These are phyloP conservation scores for Ophiostoma australiae DNA, from an alignment of 2,329 filamentous ascomycete species.

Conservation along the genomic window DNA sequence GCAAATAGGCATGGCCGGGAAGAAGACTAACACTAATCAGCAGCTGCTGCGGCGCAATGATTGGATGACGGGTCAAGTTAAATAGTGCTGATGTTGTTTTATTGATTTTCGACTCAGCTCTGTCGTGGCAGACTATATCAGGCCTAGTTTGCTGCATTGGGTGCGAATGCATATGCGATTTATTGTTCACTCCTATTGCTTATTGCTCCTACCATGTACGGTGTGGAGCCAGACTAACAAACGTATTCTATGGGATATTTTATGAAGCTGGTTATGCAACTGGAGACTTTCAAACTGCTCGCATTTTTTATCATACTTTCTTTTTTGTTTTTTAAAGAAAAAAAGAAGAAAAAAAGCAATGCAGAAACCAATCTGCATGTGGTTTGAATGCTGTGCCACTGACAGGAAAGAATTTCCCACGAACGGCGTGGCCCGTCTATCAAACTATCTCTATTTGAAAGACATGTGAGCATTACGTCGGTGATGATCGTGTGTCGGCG, in stretches of 20 bases:
- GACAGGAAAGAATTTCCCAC: background rate
- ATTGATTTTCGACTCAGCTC: slow-evolving; percentile 22
- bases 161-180: background rate
- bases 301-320: too few relatives aligned
- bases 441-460: background rate
- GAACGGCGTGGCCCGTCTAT: background rate
- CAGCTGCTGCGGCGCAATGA: background rate
- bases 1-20: background rate
- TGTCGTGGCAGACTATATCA: background rate
- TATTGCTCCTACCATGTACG: background rate
- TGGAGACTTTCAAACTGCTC: too few relatives aligned
- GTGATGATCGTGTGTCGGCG: background rate
- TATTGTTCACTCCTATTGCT: too few relatives aligned
- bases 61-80: slow-evolving; percentile 12
- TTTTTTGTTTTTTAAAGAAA: too few relatives aligned
- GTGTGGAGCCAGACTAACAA: background rate
- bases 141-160: slow-evolving; percentile 15
- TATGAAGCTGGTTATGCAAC: too few relatives aligned
- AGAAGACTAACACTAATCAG: background rate
- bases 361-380: background rate
- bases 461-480: background rate
- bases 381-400: background rate
- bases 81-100: slow-evolving; percentile 2
- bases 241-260: too few relatives aligned
- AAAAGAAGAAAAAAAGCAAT: too few relatives aligned